phyloP scores from a whole-genome alignment of 139 green algal genomes.

The Coelastrella sp. region DNA sequence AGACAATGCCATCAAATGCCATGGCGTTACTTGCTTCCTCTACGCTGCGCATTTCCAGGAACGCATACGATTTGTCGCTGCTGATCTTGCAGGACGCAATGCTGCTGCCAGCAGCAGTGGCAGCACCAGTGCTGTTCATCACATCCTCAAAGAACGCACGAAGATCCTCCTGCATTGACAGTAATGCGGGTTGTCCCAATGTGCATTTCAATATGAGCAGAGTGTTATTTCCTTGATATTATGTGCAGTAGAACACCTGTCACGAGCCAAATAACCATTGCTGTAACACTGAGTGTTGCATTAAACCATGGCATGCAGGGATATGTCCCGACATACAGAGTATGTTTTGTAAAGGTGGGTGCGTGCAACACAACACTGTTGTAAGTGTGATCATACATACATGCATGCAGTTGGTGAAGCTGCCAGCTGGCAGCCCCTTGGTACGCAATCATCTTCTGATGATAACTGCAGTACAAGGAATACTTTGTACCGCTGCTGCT shows the following conservation, averaged over 20 bases:
- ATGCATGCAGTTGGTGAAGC: too few species aligned
- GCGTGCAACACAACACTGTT: too few species aligned
- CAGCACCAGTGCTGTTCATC: conserved; percentile 21
- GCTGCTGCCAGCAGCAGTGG: not conserved
- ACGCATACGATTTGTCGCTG: conserved; percentile 67
- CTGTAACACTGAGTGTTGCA: too few species aligned
- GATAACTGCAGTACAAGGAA: not conserved
- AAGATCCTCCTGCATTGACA: conserved; percentile 54
- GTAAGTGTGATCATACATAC: too few species aligned
- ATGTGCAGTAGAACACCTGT: too few species aligned
- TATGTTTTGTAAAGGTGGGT: too few species aligned
- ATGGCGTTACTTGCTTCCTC: conserved; percentile 87
- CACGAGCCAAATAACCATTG: too few species aligned
- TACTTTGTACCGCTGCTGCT: not conserved
- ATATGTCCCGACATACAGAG: too few species aligned
- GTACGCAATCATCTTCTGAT: not conserved
- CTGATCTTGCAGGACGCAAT: conserved; percentile 35
- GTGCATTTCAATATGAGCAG: too few species aligned
- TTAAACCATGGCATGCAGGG: too few species aligned
- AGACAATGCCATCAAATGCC: conserved; percentile 82
- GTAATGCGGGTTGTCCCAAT: too few species aligned
- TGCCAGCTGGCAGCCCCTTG: not conserved
- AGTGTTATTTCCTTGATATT: too few species aligned
- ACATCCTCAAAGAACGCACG: conserved; percentile 55
- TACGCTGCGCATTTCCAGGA: conserved; percentile 79